Percentiles rank a stretch among this genome's conserved stretches.
phyloP scores from a whole-genome alignment of 2,329 filamentous ascomycete species.

The Aspergillus fructus region DNA sequence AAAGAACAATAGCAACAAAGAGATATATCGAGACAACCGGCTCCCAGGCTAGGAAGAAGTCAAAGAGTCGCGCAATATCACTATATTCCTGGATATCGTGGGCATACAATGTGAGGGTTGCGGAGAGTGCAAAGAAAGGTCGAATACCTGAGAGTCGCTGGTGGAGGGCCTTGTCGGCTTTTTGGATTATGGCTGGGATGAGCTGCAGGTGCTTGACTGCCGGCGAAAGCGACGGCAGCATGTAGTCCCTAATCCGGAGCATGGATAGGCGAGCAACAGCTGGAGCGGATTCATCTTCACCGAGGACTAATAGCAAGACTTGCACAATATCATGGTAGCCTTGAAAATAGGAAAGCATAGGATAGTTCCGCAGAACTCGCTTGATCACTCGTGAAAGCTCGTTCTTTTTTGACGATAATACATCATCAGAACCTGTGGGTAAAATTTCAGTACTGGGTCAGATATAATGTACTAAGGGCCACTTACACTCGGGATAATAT shows the following conservation, averaged over 20 bases:
- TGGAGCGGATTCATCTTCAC: conserved; percentile 57
- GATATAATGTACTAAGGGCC: not conserved
- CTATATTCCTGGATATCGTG: conserved; percentile 90
- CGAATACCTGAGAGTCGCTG: conserved; percentile 73
- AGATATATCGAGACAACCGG: conserved; percentile 89
- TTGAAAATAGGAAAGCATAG: conserved; percentile 92
- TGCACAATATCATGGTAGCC: conserved; percentile 99
- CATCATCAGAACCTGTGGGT: conserved; percentile 63
- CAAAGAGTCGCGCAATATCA: conserved; percentile 87
- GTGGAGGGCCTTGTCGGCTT: conserved; percentile 70
- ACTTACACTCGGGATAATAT: conserved; percentile 81
- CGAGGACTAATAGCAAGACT: conserved; percentile 84
- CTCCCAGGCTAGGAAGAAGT: conserved; percentile 82
- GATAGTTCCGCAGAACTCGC: conserved; percentile 74
- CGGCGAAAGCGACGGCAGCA: conserved; percentile 83
- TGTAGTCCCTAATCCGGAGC: conserved; percentile 92
- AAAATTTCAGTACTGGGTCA: not conserved
- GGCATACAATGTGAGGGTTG: conserved; percentile 91
- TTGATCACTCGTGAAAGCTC: conserved; percentile 80
- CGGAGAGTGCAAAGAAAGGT: conserved; percentile 91
- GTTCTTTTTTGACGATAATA: conserved; percentile 68
- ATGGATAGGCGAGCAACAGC: conserved; percentile 80
- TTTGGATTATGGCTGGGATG: conserved; percentile 75
- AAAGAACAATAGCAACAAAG: conserved; percentile 83
- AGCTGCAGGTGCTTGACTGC: conserved; percentile 83